Base-by-base conservation (phyloP, 768 basidiomycete species). In the Naganishia kalamii region DNA sequence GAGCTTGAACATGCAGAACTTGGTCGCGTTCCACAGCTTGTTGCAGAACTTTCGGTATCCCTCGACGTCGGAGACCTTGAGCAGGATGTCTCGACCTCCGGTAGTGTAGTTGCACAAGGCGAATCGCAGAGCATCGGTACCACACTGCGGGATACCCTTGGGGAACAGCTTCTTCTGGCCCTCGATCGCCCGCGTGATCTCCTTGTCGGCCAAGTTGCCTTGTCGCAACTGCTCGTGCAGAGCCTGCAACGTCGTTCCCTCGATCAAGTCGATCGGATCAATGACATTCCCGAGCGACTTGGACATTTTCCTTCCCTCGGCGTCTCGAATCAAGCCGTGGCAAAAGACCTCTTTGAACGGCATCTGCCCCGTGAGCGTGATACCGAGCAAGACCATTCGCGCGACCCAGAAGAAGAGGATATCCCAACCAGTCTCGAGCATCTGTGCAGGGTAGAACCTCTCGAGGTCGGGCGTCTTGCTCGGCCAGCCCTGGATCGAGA, bases 331-430 rank as follows among this genome's bases (percentile, higher is more conserved):
- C 92, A 99, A 96, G 23, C 94, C 93, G 74, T 98, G 96, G 79
- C 93, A 98, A 75, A 88, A 86, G 10, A 98, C 93, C 79, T 99
- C 93, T 51, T 85, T 82, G 84, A 98, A 99, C 1, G 96, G 96
- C 82, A 99, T 84, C 72, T 88, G 78, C 29, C 84, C 92, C 0
- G 96, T 99, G 49, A 97, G 85, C 63, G 88, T 84, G 71, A 91
- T 80, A 46, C 96, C 94, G 37, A 98, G 85, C 73, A 99, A 80
- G 52, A 89, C 94, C 94, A 98, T 99, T 46, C 96, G 88, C 17
- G 96, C 93, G 7, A 98, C 94, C 96, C 96, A 99, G 85, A 98
- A 98, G 84, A 93, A 93, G n/a, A 99, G 79, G 72, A 98, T 98
- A 69, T 98, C 96, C 94, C 96, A 98, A 49, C 96, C 96, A 0